Conservation (phyloP, 1,284 basidiomycete species). For the Lignosus rhinocerotis region DNA sequence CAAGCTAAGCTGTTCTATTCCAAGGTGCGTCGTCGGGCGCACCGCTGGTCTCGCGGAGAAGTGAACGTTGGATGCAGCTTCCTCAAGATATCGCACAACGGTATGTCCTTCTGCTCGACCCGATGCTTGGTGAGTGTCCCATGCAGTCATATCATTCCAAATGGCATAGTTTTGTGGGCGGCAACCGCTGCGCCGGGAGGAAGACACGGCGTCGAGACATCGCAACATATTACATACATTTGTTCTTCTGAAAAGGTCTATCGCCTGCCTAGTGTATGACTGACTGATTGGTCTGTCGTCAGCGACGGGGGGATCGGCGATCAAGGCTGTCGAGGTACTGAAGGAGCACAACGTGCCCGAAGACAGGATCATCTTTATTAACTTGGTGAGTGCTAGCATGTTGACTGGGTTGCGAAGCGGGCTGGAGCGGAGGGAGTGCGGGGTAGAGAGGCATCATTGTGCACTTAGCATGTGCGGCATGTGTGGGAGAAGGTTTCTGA, state of each 20-base stretch:
- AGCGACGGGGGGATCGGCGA: slow-evolving; percentile 97
- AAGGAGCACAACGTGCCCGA: slow-evolving; percentile 87
- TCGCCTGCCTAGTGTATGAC: background rate
- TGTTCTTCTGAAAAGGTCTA: background rate
- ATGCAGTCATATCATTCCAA: no score
- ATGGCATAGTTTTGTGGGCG: no score
- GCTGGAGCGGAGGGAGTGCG: background rate
- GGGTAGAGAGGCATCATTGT: background rate
- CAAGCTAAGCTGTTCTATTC: slow-evolving; percentile 89
- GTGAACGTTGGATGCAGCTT: slow-evolving; percentile 51
- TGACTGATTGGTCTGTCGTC: background rate
- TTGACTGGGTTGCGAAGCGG: background rate
- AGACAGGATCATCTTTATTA: slow-evolving; percentile 95
- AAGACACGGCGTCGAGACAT: background rate
- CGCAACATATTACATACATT: background rate
- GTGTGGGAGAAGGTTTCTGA: background rate
- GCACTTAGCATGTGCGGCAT: background rate
- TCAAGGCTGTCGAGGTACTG: slow-evolving; percentile 95
- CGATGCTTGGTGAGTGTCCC: slow-evolving; percentile 85
- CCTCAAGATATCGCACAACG: slow-evolving; percentile 91
- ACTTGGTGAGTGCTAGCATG: slow-evolving; percentile 62
- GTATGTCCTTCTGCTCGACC: slow-evolving; percentile 94
- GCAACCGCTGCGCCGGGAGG: no score
- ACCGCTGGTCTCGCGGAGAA: background rate
- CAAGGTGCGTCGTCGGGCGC: slow-evolving; percentile 50